phyloP scores from a whole-genome alignment of 2,329 filamentous ascomycete genomes.

The Arthrinium puccinioides region DNA sequence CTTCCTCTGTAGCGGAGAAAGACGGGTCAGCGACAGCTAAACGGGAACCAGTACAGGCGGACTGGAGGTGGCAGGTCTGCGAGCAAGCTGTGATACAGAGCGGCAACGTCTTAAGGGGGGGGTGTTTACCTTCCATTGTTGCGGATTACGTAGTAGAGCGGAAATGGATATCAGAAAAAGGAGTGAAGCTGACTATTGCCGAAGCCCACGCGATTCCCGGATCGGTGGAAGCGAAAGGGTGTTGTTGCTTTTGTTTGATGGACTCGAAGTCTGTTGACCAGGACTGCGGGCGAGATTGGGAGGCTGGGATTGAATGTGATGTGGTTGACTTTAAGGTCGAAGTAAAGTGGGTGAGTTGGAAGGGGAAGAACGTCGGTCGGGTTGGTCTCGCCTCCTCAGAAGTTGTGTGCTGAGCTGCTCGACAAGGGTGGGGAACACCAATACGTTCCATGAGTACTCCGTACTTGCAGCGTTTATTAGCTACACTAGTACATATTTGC shows the following conservation, averaged over 20 bases:
- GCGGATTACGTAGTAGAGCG: conserved; percentile 34
- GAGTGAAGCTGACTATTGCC: conserved; percentile 15
- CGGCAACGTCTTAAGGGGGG: not conserved
- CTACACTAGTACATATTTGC: too few species aligned
- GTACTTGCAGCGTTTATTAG: too few species aligned
- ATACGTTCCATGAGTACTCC: too few species aligned
- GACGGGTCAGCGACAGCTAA: conserved; percentile 31
- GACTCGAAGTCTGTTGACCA: conserved; percentile 24
- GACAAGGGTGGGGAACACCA: too few species aligned
- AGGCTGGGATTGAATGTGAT: conserved; percentile 10
- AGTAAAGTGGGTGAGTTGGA: conserved; percentile 7
- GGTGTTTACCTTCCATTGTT: conserved; percentile 53
- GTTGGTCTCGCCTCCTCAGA: conserved; percentile 1
- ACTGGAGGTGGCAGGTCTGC: conserved; percentile 11
- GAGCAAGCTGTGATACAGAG: conserved; percentile 17
- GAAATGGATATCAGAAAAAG: conserved; percentile 19
- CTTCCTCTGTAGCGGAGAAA: conserved; percentile 77
- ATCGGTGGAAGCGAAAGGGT: conserved; percentile 25
- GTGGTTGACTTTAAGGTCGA: conserved; percentile 26
- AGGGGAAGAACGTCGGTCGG: conserved; percentile 3
- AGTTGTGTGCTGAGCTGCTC: too few species aligned
- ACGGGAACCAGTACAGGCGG: not conserved
- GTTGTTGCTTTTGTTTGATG: conserved; percentile 13
- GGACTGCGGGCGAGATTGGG: conserved; percentile 30
- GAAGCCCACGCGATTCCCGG: conserved; percentile 27